Evolutionary conservation across 352 stramenopile species (phyloP).

Genomic region (Elongisporangium senticosum): DNA sequence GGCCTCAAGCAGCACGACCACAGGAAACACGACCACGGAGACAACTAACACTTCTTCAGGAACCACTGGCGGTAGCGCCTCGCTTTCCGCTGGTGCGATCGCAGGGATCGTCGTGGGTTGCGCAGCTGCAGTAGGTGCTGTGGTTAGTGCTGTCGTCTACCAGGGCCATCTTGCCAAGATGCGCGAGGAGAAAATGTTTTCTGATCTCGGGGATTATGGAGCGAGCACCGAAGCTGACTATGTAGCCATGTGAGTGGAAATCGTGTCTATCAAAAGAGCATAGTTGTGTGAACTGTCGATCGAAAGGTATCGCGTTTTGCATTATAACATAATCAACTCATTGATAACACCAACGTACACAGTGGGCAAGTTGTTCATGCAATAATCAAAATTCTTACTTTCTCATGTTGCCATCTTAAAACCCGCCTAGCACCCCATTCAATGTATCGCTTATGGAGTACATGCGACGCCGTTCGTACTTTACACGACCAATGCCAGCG

Average conservation of each 20-base stretch:
- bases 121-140: not conserved
- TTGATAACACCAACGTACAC: too few species aligned
- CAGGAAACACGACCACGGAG: not conserved
- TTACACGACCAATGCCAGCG: slow-evolving; percentile 61
- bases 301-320: not conserved
- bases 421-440: slow-evolving; percentile 66
- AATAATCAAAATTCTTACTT: not conserved
- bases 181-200: not conserved
- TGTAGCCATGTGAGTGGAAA: not conserved
- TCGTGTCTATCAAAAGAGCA: too few species aligned
- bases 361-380: too few species aligned
- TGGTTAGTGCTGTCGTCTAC: not conserved
- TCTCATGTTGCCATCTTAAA: slow-evolving; percentile 19
- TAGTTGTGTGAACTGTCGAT: not conserved
- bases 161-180: not conserved
- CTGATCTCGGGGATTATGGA: not conserved
- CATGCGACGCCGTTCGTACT: slow-evolving; percentile 63
- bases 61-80: not conserved
- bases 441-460: slow-evolving; percentile 73
- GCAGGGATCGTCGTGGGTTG: not conserved
- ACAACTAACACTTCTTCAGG: not conserved
- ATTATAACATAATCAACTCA: not conserved
- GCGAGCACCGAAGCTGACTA: not conserved
- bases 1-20: too few species aligned
- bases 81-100: not conserved